phyloP scores from a whole-genome alignment of 768 basidiomycete genomes.

The Rhodotorula sphaerocarpa region DNA sequence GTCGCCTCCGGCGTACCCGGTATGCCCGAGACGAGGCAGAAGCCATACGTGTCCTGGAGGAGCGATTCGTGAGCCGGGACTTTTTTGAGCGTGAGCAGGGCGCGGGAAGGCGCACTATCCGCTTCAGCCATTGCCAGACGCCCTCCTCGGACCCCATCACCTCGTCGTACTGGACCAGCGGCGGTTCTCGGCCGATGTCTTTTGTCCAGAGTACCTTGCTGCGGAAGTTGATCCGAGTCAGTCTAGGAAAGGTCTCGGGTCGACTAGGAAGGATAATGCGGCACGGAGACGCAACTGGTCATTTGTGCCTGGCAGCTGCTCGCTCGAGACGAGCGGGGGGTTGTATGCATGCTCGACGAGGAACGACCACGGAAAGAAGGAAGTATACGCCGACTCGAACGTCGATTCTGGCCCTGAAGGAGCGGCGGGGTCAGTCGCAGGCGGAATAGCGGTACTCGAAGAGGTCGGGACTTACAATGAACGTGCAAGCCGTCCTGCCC shows the following conservation, averaged over 20 bases:
- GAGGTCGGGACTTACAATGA: constrained; percentile 52
- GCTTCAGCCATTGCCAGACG: constrained; percentile 69
- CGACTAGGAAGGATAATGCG: constrained; percentile 19
- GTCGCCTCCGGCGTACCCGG: constrained; percentile 75
- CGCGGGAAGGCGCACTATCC: constrained; percentile 54
- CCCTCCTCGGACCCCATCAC: constrained; percentile 64
- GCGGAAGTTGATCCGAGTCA: no score
- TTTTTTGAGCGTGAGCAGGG: not conserved
- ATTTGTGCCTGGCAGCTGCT: not conserved
- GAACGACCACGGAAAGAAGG: constrained; percentile 82
- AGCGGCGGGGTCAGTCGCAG: not conserved
- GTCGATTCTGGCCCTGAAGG: constrained; percentile 42
- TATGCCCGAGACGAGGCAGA: constrained; percentile 75
- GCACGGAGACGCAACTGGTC: not conserved
- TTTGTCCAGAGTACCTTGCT: constrained; percentile 69
- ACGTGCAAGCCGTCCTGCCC: constrained; percentile 62
- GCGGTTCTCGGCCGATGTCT: constrained; percentile 64
- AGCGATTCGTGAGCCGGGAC: not conserved
- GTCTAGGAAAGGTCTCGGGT: no score
- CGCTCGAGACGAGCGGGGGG: constrained; percentile 47
- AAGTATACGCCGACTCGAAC: constrained; percentile 57
- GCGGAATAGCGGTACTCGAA: not conserved
- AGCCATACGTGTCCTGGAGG: constrained; percentile 70
- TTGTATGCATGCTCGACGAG: constrained; percentile 70
- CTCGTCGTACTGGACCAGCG: constrained; percentile 63